phyloP scores from a whole-genome alignment of 768 basidiomycete genomes.

The Asterophora parasitica region DNA sequence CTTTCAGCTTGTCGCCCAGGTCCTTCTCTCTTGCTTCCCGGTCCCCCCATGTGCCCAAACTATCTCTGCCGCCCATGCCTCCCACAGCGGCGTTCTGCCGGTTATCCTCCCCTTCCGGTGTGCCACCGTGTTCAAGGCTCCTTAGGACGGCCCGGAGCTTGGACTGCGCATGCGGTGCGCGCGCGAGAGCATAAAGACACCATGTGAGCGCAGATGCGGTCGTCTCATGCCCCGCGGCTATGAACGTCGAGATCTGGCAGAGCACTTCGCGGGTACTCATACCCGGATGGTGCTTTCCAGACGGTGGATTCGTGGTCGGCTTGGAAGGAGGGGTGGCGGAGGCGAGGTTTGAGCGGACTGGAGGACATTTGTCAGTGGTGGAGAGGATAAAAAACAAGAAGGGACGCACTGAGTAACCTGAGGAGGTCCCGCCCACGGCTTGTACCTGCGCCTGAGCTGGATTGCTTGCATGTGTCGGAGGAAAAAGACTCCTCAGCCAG shows the following conservation, averaged over 20 bases:
- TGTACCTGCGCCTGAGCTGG: slow-evolving; percentile 23
- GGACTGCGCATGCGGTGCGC: slow-evolving; percentile 39
- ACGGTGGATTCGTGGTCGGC: background rate
- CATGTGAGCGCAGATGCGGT: slow-evolving; percentile 54
- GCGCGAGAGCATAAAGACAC: slow-evolving; percentile 52
- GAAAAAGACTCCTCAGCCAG: slow-evolving; percentile 18
- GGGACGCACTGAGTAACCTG: slow-evolving; percentile 44
- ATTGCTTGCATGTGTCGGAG: slow-evolving; percentile 8
- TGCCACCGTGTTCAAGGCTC: slow-evolving; percentile 15
- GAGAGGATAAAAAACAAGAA: background rate
- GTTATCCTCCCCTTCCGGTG: background rate
- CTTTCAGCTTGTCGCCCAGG: slow-evolving; percentile 26
- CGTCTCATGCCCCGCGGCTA: slow-evolving; percentile 64
- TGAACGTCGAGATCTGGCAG: slow-evolving; percentile 61
- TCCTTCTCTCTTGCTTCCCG: background rate
- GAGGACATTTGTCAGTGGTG: background rate
- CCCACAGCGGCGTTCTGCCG: slow-evolving; percentile 1
- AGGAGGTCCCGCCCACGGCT: slow-evolving; percentile 44
- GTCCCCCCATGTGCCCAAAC: too few relatives aligned
- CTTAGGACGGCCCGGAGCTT: slow-evolving; percentile 42
- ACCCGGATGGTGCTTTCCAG: slow-evolving; percentile 24
- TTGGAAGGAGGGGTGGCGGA: slow-evolving; percentile 32
- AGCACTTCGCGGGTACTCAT: slow-evolving; percentile 55
- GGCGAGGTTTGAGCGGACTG: slow-evolving; percentile 58
- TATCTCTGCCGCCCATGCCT: background rate